These are phyloP conservation scores for Kluyveromyces nonfermentans DNA, from an alignment of 805 yeast species.

Conservation along the genomic window DNA sequence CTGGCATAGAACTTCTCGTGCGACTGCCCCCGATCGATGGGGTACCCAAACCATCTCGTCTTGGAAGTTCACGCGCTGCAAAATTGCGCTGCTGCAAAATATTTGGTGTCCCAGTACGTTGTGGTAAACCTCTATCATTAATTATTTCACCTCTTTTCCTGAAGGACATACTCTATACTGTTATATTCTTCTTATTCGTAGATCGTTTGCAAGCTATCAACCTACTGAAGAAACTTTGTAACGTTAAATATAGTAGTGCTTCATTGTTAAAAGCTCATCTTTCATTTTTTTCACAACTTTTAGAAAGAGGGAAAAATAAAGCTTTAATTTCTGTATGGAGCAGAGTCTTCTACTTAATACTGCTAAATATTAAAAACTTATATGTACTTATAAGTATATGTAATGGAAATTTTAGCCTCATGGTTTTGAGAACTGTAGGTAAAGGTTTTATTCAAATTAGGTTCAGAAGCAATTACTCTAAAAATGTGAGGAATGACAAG, in stretches of 20 bases:
- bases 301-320: not conserved
- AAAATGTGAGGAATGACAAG: not conserved
- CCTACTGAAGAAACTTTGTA: too few species aligned
- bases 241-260: too few species aligned
- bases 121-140: slow-evolving; percentile 10
- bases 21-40: slow-evolving; percentile 1
- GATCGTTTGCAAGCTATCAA: not conserved
- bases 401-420: not conserved
- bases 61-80: slow-evolving; percentile 13
- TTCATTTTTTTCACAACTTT: not conserved
- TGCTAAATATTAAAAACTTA: not conserved
- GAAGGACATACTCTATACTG: slow-evolving; percentile 39
- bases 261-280: too few species aligned
- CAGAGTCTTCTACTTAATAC: too few species aligned
- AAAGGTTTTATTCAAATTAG: not conserved
- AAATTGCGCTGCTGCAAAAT: slow-evolving; percentile 2
- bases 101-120: not conserved
- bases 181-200: too few species aligned
- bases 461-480: not conserved
- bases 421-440: not conserved
- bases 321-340: not conserved
- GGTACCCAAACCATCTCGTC: slow-evolving; percentile 8
- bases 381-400: not conserved
- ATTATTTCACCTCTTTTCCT: slow-evolving; percentile 46
- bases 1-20: slow-evolving; percentile 1